Evolutionary conservation across 192 early-diverging fungal species (phyloP), one percentile per base, ranked within the genome.

Genomic region (Dissophora globulifera): DNA sequence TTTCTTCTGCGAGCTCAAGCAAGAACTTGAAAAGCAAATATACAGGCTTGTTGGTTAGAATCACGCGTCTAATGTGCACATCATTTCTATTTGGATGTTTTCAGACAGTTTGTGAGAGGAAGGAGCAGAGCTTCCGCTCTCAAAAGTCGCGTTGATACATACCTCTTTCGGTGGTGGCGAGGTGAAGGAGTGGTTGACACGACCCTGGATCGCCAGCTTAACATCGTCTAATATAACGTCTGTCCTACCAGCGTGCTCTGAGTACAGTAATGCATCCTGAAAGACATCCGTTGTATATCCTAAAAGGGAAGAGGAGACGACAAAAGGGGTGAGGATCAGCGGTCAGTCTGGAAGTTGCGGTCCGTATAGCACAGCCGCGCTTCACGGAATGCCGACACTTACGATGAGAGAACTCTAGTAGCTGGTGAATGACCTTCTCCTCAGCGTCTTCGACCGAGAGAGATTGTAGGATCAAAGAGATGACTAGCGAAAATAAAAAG

Each of bases 381-480:
- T n/a, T n/a, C n/a, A n/a, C n/a, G n/a, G n/a, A n/a, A n/a, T n/a
- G n/a, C n/a, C n/a, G n/a, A n/a, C n/a, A n/a, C n/a, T 38, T 83
- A 93, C 93, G 79, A 81, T 98, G 93, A 42, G 93, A 89, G 80
- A 97, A 97, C 82, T 99, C 96, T 16, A 97, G 84, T 45, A 98
- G 70, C 64, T 95, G 95, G 52, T 93, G 92, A 23, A 96, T 89
- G 23, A 97, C 95, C 75, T 91, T 88, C 7, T 94, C 93, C 58
- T 96, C 94, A 74, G 92, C 95, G 64, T 97, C 94, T 38, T 91
- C 85, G 11, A 99, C 85, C 1, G 90, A 94, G 31, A 92, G 88
- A 16, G 93, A 89, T 58, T 93, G 90, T 48, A 98, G 69, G 15
- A 98, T 85, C 59, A 99, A 68, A 9, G 92, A 92, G 49, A 97